Evolutionary conservation across 495 filamentous ascomycete species (phyloP).

Genomic region (Jackrogersella multiformis): DNA sequence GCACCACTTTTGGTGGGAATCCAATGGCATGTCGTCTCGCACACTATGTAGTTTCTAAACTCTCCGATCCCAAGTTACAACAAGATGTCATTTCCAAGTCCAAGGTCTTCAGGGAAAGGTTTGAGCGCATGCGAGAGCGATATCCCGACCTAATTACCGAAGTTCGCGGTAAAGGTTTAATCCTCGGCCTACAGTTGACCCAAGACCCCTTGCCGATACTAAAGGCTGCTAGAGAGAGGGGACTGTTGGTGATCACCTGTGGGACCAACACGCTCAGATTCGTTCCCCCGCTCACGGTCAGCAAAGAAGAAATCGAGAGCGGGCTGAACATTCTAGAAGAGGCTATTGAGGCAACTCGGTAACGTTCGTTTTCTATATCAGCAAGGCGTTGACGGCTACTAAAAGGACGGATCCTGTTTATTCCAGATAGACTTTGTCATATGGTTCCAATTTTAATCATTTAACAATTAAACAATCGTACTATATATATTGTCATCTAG

Average conservation of each 20-base stretch:
- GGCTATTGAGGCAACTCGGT: conserved; percentile 65
- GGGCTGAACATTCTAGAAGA: conserved; percentile 80
- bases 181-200: conserved; percentile 83
- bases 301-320: conserved; percentile 76
- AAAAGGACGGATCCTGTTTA: conserved; percentile 16
- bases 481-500: neutral
- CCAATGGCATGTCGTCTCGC: conserved; percentile 86
- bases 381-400: conserved; percentile 28
- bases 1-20: conserved; percentile 97
- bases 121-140: conserved; percentile 68
- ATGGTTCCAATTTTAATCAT: conserved; percentile 1
- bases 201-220: conserved; percentile 75
- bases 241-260: conserved; percentile 88
- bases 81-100: conserved; percentile 70
- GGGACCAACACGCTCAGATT: conserved; percentile 89
- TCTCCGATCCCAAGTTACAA: conserved; percentile 73
- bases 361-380: conserved; percentile 7
- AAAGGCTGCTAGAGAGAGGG: conserved; percentile 85
- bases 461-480: neutral
- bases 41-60: conserved; percentile 79
- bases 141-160: conserved; percentile 80
- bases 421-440: conserved; percentile 1
- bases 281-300: conserved; percentile 82
- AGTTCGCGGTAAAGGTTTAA: conserved; percentile 82
- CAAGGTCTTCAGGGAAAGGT: conserved; percentile 68